A percentile compares a stretch with the other conserved stretches of the same genome.
Evolutionary conservation across 1,139 yeast genomes (phyloP).

Genomic region (Saccharomyces hybrid): DNA sequence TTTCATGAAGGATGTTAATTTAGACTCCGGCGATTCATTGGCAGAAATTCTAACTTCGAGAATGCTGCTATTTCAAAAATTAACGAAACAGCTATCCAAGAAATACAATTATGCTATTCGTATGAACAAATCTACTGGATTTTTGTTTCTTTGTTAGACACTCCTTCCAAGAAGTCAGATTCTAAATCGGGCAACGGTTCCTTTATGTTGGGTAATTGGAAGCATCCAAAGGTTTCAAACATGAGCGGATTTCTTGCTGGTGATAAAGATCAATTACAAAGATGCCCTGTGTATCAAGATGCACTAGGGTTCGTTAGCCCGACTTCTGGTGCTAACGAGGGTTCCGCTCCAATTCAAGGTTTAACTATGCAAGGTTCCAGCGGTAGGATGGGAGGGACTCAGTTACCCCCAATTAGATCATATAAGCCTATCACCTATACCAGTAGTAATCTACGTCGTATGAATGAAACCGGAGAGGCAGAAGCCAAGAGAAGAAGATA

Average conservation of each 20-base stretch:
- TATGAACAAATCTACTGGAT: constrained; percentile 42
- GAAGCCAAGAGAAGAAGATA: constrained; percentile 19
- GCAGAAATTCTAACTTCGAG: constrained; percentile 34
- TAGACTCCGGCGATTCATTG: constrained; percentile 33
- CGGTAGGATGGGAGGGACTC: constrained; percentile 12
- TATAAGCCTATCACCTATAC: constrained; percentile 32
- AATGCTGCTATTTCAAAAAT: constrained; percentile 34
- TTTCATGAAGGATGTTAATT: constrained; percentile 17
- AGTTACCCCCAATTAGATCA: constrained; percentile 26
- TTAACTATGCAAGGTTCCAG: background rate
- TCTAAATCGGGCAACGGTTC: constrained; percentile 5
- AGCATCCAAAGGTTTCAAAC: constrained; percentile 24
- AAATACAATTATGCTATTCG: constrained; percentile 52
- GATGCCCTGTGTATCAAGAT: constrained; percentile 33
- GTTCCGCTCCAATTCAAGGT: constrained; percentile 5
- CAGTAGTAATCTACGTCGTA: constrained; percentile 25
- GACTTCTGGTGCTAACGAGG: constrained; percentile 8
- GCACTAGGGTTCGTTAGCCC: constrained; percentile 30
- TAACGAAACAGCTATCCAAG: constrained; percentile 33
- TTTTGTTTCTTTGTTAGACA: constrained; percentile 37
- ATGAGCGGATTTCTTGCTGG: constrained; percentile 27
- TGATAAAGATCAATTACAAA: constrained; percentile 28
- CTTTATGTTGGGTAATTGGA: constrained; percentile 13
- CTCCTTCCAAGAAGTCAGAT: constrained; percentile 26
- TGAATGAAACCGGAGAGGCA: constrained; percentile 18